Base-by-base conservation (phyloP, 768 basidiomycete species). In the Cystofilobasidium ferigula region DNA sequence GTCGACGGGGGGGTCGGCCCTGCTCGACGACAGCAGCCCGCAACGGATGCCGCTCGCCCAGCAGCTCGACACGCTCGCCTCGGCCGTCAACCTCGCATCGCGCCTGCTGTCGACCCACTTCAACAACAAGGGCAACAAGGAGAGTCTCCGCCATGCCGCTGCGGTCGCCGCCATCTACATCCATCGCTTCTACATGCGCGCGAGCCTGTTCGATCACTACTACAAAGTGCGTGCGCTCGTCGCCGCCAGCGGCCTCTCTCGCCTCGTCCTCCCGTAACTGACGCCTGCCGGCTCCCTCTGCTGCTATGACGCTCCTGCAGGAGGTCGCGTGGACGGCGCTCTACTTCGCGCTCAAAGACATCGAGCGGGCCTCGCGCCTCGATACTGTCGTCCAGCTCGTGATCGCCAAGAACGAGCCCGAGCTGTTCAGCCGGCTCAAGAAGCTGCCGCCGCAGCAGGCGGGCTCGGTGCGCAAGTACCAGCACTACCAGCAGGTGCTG, bases 121-220 rank as follows among this genome's bases (percentile, higher is more conserved):
- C 30, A 6, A 13, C 28, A 14, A 18, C 13, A 54, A 54, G 30
- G 30, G 16, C 8, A 54, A 54, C 51, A 20, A 16, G 3, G 51
- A 54, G 51, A 30, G 28, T 14, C 28, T 20, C 14, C 26, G 51
- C 2, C 51, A 54, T 22, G 51, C 51, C 2, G 20, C 28, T 18
- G 51, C 18, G 5, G 51, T 32, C 51, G 30, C 51, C 4, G 51
- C 51, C 6, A 18, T 54, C 20, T 54, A 54, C 30, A 54, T 54
- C 51, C 26, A 54, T 6, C 51, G 51, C 28, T 54, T 54, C 51
- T 54, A 30, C 51, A 54, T 54, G 51, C 51, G 51, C 28, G 51
- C 51, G 30, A 14, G 18, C 51, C 2, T 54, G 51, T 18, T 8
- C 6, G 51, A 54, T n/a, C 4, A n/a, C 47, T 1, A 9, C 8